Base-by-base conservation (phyloP, 2,329 filamentous ascomycete genomes). In the Colletotrichum karsti region DNA sequence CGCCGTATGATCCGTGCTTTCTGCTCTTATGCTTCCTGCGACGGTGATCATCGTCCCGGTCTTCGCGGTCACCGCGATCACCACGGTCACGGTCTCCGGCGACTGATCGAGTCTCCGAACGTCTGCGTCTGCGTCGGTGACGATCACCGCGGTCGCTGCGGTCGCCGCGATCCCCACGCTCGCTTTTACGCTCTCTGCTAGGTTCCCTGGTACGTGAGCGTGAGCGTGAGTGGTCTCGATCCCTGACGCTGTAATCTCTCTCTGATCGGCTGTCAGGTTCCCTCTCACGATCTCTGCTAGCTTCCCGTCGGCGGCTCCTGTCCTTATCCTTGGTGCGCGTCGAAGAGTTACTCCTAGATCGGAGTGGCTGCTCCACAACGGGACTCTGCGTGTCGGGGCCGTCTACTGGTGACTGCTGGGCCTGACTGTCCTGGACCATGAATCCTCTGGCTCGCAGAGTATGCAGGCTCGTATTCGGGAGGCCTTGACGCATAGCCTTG, bases 401-500 rank as follows among this genome's bases (percentile, higher is more conserved):
- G 66, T 75, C 72, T 66, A 73, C 72, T 15, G 74, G 73, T 60
- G 60, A 48, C 44, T 67, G 58, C 24, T 65, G 69, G 10, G 44
- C 37, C 42, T 55, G 74, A 56, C 82, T 77, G 71, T 82, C 81
- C 72, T 78, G 79, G 39, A 86, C 80, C 71, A 78, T 84, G 74
- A 81, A 83, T 41, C 84, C 85, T 70, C 84, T 80, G 24, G 87
- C 87, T 70, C 89, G 83, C 77, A 91, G 77, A 73, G 92, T 88
- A 71, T 90, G 87, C 59, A 93, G 87, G 72, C 92, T 93, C 64
- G 91, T 95, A 78, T 97, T 97, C 57, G 93, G 92, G 10, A 94
- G 84, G 30, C 94, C 94, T 79, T 96, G 92, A 70, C 95, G 89
- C 93, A 98, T 97, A 18, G 96, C 96, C 80, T 96, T 95, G 53